Evolutionary conservation across 2,329 filamentous ascomycete species (phyloP), one percentile per base, ranked within the genome.

Genomic region (Fusarium guadeloupense): DNA sequence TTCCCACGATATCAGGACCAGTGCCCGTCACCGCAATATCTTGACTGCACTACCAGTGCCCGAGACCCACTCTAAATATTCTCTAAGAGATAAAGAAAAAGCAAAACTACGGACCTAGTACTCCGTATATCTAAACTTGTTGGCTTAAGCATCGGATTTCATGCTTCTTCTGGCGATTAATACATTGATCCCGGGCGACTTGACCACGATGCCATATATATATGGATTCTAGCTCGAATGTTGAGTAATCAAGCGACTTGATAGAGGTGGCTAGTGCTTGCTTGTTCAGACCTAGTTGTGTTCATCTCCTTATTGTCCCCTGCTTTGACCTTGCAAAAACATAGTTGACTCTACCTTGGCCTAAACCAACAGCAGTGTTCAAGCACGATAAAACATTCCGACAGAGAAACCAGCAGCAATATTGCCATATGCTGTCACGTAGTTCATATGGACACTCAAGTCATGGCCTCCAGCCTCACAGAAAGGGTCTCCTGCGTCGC

Each of bases 361-460:
- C 6, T n/a, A 35, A 14, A 20, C 9, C 4, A 6, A 25, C 8
- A 7, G 8, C 9, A 34, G 1, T 10, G 1, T 4, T 48, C 17
- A 55, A 20, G 30, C 34, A 3, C 20, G 26, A 41, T 56, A 25
- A 14, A 62, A 56, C 49, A 57, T 58, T 6, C 47, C 20, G 8
- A 65, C 45, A 8, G 44, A 48, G 38, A 57, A 67, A 1, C 59
- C 63, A 9, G 26, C 35, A 19, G 66, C 66, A 19, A 23, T 12
- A 19, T 50, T 35, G 7, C 51, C 66, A 30, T 64, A 67, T 21
- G 19, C 38, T 4, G 45, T 25, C 9, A 68, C 62, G 5, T 68
- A 68, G 50, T 52, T 59, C 56, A 67, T 51, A n/a, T 68, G 66
- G 14, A 57, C 46, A 8, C 42, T 65, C 25, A 68, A 34, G 9